These are phyloP conservation scores for Phialophora verrucosa DNA, from an alignment of 2,329 filamentous ascomycete species.

Conservation along the genomic window DNA sequence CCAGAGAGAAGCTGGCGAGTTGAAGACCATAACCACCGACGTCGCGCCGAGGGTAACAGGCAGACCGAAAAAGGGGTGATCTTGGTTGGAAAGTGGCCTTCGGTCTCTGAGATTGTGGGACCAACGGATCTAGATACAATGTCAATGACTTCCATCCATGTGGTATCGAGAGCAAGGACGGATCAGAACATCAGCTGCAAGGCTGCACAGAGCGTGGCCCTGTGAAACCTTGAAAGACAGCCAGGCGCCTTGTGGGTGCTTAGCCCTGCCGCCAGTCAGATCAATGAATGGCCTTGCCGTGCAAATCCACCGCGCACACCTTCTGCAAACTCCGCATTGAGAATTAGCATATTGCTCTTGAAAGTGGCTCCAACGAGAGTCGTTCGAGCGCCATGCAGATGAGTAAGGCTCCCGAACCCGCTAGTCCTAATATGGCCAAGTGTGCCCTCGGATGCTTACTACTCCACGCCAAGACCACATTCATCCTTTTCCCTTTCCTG, in stretches of 20 bases:
- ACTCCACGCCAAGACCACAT: background rate
- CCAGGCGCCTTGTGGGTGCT: background rate
- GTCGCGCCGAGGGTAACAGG: background rate
- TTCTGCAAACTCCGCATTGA: conserved; percentile 3
- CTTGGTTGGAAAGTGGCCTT: background rate
- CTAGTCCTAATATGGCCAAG: background rate
- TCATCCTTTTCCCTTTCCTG: conserved; percentile 6
- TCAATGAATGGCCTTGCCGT: background rate
- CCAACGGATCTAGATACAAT: background rate
- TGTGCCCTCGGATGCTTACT: conserved; percentile 5
- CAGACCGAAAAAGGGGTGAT: background rate
- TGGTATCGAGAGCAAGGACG: background rate
- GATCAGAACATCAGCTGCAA: background rate
- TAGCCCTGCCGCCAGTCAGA: background rate
- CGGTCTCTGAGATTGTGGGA: background rate
- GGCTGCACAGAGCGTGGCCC: background rate
- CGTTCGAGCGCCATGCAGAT: background rate
- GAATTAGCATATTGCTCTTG: background rate
- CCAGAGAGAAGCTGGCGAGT: conserved; percentile 22
- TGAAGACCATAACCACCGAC: background rate
- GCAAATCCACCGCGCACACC: background rate
- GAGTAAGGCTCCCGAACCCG: background rate
- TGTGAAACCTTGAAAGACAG: background rate
- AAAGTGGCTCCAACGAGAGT: background rate
- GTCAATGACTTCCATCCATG: background rate